Evolutionary conservation across 176 grass and related monocot species (phyloP), one percentile per base, ranked within the genome.

Genomic region (Cocos nucifera): DNA sequence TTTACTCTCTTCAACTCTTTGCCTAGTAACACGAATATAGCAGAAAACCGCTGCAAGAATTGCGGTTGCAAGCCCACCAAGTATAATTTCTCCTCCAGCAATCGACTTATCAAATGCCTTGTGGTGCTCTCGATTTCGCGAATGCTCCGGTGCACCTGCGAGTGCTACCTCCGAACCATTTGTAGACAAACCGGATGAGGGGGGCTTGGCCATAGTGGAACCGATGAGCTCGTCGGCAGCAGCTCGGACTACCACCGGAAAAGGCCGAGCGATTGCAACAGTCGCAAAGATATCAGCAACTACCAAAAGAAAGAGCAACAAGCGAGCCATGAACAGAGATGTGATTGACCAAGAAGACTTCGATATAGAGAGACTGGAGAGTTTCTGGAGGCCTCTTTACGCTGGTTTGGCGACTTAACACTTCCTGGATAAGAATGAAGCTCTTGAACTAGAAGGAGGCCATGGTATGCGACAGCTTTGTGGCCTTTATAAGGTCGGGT

Each of bases 11-110:
- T 26, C 19, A 17, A 59, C 84, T 66, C 85, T 90, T 17, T 64
- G 71, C 78, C 75, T 89, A 2, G 92, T 96, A 63, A 96, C 84
- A 19, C 92, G 80, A 67, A 96, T 85, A 73, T 96, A 96, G 79
- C 61, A 88, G 52, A 96, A 77, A 22, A 90, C 79, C 0, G 83
- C 54, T 22, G 70, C 65, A 39, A 96, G 22, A 61, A 96, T 64
- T 3, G 92, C 78, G 3, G 66, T 74, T 0, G 80, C 75, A 22
- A 96, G 69, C 2, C 83, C 92, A 1, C 73, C 80, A 12, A 96
- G 54, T 16, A 90, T 90, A 50, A 90, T 61, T 69, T 90, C 86
- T 53, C 83, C 83, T 20, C 86, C 83, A 12, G 92, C 86, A 30
- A 90, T 75, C 49, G 64, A 35, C 1, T 78, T 65, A 87, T 96